phyloP scores from a whole-genome alignment of 108 stramenopile genomes.

The Skeletonema potamos region DNA sequence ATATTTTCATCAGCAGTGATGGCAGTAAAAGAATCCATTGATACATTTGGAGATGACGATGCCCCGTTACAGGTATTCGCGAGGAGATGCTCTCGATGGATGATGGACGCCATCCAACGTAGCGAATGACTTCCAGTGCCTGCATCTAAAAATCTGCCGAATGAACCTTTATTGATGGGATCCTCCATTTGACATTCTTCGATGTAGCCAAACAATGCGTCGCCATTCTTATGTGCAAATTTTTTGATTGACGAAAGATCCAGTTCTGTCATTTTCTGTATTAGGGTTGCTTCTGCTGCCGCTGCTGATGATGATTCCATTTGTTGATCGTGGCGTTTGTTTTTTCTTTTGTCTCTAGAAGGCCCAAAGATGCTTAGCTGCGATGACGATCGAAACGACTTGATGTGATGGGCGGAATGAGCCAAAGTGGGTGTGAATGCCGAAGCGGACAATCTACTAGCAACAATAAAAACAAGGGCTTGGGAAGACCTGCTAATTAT shows the following conservation, averaged over 20 bases:
- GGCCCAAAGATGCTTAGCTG: not conserved
- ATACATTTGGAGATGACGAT: slow-evolving; percentile 31
- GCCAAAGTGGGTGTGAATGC: not conserved
- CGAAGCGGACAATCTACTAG: not conserved
- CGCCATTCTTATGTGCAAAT: slow-evolving; percentile 64
- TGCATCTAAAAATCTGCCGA: slow-evolving; percentile 87
- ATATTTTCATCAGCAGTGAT: slow-evolving; percentile 86
- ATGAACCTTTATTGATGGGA: slow-evolving; percentile 20
- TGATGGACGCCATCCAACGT: slow-evolving; percentile 86
- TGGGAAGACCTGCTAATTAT: not conserved
- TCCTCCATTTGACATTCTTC: slow-evolving; percentile 65
- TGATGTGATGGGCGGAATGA: not conserved
- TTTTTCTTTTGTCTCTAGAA: not conserved
- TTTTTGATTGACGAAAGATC: slow-evolving; percentile 38
- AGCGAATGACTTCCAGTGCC: slow-evolving; percentile 93
- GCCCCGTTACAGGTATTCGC: slow-evolving; percentile 14
- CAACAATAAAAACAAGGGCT: not conserved
- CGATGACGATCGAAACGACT: not conserved
- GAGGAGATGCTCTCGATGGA: slow-evolving; percentile 46
- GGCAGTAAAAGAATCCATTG: slow-evolving; percentile 69
- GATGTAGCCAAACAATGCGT: slow-evolving; percentile 80
- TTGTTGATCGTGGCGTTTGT: not conserved
- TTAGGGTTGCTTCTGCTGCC: not conserved
- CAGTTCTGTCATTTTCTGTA: slow-evolving; percentile 6
- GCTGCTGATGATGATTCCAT: not conserved